These are phyloP conservation scores for Astragalus glycyphyllos DNA, from an alignment of 306 rosid genomes.

Conservation along the genomic window DNA sequence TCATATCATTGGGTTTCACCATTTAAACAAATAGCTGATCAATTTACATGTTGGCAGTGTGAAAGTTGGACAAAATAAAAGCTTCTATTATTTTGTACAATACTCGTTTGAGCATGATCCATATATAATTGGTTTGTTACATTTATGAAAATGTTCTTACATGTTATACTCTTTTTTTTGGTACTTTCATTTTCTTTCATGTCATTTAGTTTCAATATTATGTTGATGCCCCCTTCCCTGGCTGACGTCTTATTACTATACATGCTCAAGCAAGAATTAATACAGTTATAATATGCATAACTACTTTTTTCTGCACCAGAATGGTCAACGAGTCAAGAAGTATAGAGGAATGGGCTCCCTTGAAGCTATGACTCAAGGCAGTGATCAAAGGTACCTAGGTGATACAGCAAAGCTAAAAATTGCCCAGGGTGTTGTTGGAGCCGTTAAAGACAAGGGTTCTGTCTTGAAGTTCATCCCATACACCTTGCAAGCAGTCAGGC, in stretches of 20 bases:
- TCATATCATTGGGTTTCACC: not conserved
- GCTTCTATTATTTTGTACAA: not conserved
- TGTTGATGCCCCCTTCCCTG: not conserved
- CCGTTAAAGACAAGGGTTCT: conserved; percentile 93
- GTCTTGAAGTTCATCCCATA: conserved; percentile 87
- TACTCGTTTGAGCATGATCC: not conserved
- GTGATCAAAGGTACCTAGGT: conserved; percentile 87
- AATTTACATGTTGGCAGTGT: not conserved
- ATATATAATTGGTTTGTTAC: conserved; percentile 6
- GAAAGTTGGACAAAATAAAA: conserved; percentile 3
- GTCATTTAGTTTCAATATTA: conserved; percentile 29
- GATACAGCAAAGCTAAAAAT: conserved; percentile 88
- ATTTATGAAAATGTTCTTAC: not conserved
- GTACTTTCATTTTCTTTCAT: conserved; percentile 12
- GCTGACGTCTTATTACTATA: not conserved
- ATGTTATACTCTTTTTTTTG: not conserved
- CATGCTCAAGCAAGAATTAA: conserved; percentile 25
- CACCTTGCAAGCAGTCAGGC: conserved; percentile 94
- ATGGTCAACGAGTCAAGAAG: conserved; percentile 77
- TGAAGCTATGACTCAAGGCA: conserved; percentile 98
- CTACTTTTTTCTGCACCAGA: conserved; percentile 55
- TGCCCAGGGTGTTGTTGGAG: conserved; percentile 97
- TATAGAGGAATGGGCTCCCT: conserved; percentile 97
- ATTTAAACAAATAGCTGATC: not conserved
- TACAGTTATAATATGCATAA: conserved; percentile 28